Evolutionary conservation across 2,329 filamentous ascomycete genomes (phyloP).

Genomic region (Pseudocercospora pini-densiflorae): DNA sequence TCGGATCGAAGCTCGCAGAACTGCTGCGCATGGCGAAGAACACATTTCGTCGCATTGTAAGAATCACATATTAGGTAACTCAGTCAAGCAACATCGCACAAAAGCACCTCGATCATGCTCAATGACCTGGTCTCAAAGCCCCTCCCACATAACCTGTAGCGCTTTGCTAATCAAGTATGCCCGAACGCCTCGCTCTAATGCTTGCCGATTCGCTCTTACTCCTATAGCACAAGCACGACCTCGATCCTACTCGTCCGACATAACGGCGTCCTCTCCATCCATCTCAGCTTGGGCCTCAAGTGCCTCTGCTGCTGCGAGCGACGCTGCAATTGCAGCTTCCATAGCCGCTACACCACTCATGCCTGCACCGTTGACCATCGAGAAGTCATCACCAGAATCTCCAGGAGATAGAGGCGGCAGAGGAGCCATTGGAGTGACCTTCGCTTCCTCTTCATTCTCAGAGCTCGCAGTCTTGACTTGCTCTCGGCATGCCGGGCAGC

Average conservation of each 20-base stretch:
- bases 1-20: background rate
- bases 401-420: background rate
- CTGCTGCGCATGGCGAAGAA: background rate
- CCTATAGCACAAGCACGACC: background rate
- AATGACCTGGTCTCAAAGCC: background rate
- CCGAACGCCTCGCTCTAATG: slow-evolving; percentile 1
- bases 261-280: slow-evolving; percentile 14
- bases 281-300: background rate
- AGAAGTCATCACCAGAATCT: slow-evolving; percentile 7
- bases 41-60: background rate
- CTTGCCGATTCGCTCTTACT: background rate
- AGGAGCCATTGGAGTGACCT: background rate
- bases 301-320: background rate
- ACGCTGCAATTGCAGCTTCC: slow-evolving; percentile 10
- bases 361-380: slow-evolving; percentile 5
- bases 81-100: background rate
- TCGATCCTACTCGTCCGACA: slow-evolving; percentile 18
- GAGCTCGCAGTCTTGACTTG: background rate
- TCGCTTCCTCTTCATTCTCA: background rate
- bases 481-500: slow-evolving; percentile 32
- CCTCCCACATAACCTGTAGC: background rate
- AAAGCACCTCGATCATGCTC: background rate
- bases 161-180: background rate
- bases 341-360: slow-evolving; percentile 5
- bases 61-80: background rate